A percentile compares a stretch with the other conserved stretches of the same genome.
Evolutionary conservation across 768 basidiomycete species (phyloP).

Genomic region (Pleurotus citrinopileatus): DNA sequence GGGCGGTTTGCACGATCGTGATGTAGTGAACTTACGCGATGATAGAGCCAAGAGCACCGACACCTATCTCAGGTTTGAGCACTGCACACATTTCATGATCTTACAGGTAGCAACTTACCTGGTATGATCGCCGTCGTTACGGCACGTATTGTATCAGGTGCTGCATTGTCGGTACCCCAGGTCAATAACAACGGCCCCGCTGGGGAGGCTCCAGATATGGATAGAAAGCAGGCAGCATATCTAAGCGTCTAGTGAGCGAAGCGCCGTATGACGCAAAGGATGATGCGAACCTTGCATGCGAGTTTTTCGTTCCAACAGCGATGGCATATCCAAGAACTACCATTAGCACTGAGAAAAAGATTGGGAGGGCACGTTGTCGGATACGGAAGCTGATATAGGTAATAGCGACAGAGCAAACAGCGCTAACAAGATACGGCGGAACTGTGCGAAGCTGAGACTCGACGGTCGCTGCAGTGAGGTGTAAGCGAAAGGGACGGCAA

Average conservation of each 20-base stretch:
- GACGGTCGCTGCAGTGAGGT: slow-evolving; percentile 31
- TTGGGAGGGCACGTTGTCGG: slow-evolving; percentile 31
- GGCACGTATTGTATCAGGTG: slow-evolving; percentile 46
- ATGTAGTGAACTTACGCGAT: slow-evolving; percentile 33
- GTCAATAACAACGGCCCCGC: slow-evolving; percentile 39
- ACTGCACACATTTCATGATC: neutral
- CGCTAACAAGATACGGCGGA: slow-evolving; percentile 41
- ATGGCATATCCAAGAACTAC: slow-evolving; percentile 43
- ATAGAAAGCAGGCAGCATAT: slow-evolving; percentile 47
- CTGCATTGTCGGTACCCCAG: slow-evolving; percentile 49
- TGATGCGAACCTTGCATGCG: slow-evolving; percentile 28
- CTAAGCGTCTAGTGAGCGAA: slow-evolving; percentile 16
- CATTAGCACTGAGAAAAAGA: slow-evolving; percentile 31
- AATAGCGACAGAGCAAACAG: slow-evolving; percentile 34
- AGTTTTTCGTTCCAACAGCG: slow-evolving; percentile 36
- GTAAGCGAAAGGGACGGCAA: neutral
- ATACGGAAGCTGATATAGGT: slow-evolving; percentile 35
- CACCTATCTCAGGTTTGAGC: slow-evolving; percentile 19
- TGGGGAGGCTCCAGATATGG: slow-evolving; percentile 34
- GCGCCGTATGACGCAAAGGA: neutral
- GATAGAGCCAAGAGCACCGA: slow-evolving; percentile 42
- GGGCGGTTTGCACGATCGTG: neutral
- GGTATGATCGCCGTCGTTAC: slow-evolving; percentile 43
- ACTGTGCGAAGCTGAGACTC: slow-evolving; percentile 48
- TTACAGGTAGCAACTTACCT: slow-evolving; percentile 21